Percentiles rank a stretch among this genome's conserved stretches.
These are phyloP conservation scores for Pichia cephalocereana DNA, from an alignment of 805 yeast species.

Conservation along the genomic window DNA sequence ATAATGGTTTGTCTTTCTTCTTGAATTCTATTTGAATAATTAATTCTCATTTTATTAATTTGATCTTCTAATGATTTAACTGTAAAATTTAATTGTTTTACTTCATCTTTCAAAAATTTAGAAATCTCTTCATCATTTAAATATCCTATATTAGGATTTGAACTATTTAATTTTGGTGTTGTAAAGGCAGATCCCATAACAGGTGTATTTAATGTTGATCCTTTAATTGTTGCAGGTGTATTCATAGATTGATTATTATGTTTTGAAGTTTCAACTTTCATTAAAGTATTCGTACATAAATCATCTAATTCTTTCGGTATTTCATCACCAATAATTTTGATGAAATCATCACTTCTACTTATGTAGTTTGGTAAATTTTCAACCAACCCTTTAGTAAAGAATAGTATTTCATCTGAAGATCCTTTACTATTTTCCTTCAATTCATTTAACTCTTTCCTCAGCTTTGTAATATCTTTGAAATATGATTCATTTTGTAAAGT, in stretches of 20 bases:
- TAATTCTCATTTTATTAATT: constrained; percentile 17
- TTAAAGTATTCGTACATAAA: constrained; percentile 4
- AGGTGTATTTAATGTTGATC: not conserved
- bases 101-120: constrained; percentile 23
- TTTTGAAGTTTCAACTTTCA: not conserved
- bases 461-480: constrained; percentile 6
- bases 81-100: constrained; percentile 15
- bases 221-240: not conserved
- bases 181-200: too few relatives aligned
- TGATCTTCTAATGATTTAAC: constrained; percentile 14
- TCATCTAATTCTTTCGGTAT: constrained; percentile 4
- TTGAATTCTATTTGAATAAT: constrained; percentile 15
- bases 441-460: constrained; percentile 4
- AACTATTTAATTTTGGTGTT: not conserved
- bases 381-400: constrained; percentile 3
- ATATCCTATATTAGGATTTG: constrained; percentile 11
- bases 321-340: not conserved
- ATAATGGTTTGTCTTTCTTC: constrained; percentile 19
- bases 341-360: not conserved
- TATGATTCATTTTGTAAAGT: constrained; percentile 7
- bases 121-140: constrained; percentile 21
- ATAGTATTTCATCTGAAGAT: not conserved
- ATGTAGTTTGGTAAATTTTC: constrained; percentile 10
- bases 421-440: not conserved
- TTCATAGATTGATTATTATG: not conserved